phyloP scores from a whole-genome alignment of 305 asterid genomes.

The Rubia occidens region DNA sequence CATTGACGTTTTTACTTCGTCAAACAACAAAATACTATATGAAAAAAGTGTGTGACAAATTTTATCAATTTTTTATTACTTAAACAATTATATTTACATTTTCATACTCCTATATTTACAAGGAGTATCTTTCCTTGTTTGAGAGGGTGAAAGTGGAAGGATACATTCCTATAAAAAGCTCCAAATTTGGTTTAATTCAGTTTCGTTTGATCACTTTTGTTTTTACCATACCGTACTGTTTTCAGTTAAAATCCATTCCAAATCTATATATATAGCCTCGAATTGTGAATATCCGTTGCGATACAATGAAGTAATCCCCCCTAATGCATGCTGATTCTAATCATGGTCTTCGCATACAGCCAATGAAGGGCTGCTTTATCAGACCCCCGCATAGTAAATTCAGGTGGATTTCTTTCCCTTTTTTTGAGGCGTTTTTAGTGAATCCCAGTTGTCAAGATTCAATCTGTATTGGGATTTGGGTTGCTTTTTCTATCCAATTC shows the following conservation, averaged over 20 bases:
- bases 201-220: not conserved
- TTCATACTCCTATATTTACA: too few species aligned
- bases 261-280: not conserved
- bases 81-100: too few species aligned
- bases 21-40: too few species aligned
- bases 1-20: too few species aligned
- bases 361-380: conserved; percentile 14
- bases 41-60: too few species aligned
- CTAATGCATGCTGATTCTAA: not conserved
- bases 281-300: conserved; percentile 29
- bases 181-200: not conserved
- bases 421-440: not conserved
- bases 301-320: not conserved
- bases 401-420: conserved; percentile 28
- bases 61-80: too few species aligned
- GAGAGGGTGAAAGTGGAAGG: not conserved
- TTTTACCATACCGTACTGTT: not conserved
- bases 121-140: too few species aligned
- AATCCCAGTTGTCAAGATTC: conserved; percentile 15
- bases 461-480: conserved; percentile 19
- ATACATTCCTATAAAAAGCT: not conserved
- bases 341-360: not conserved
- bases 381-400: conserved; percentile 17
- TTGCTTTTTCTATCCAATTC: conserved; percentile 21
- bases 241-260: not conserved